Base-by-base conservation (phyloP, 2,329 filamentous ascomycete species). In the Arthrobotrys pseudoclavata region DNA sequence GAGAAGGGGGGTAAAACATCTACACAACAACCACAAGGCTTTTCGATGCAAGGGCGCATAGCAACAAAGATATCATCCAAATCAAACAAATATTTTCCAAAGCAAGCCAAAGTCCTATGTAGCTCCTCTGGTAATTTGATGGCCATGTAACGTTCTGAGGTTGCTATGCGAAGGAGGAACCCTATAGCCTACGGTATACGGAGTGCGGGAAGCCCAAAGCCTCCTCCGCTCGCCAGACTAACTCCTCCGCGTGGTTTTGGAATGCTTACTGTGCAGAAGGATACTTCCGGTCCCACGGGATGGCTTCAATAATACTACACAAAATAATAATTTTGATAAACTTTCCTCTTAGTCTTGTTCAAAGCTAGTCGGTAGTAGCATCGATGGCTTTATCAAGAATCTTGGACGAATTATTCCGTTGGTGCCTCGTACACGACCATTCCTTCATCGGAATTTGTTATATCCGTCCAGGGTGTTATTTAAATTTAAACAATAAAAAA, bases 1-100 rank as follows among this genome's bases (percentile, higher is more conserved):
- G 67, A 63, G 55, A 70, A 53, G 55, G 55, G 29, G 67, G 40
- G 24, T n/a, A 45, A n/a, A 45, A 24, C 47, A 50, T 50, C 47
- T 50, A 24, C 47, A 50, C 22, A 50, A 22, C 52, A 57, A 6
- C 29, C 34, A 60, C 55, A 15, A 42, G 7, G 34, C 26, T 42
- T 42, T 10, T 24, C 20, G 34, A 40, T 26, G 34, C 34, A 60
- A 60, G 55, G 55, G 55, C 31, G 34, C 29, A 13, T 20, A 34
- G 52, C 42, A 45, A 45, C 15, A 42, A 40, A 9, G 34, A 13
- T 57, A n/a, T 4, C 15, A 29, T 29, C 10, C 22, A 53, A 53
- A 53, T 53, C 15, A 18, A 52, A 53, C 31, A 31, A 53, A 53
- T 18, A 31, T 29, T 53, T 53, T 31, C 12, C 24, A 18, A 50